Evolutionary conservation across 805 yeast species (phyloP), one percentile per base, ranked within the genome.

Genomic region (Metschnikowia lochheadii): DNA sequence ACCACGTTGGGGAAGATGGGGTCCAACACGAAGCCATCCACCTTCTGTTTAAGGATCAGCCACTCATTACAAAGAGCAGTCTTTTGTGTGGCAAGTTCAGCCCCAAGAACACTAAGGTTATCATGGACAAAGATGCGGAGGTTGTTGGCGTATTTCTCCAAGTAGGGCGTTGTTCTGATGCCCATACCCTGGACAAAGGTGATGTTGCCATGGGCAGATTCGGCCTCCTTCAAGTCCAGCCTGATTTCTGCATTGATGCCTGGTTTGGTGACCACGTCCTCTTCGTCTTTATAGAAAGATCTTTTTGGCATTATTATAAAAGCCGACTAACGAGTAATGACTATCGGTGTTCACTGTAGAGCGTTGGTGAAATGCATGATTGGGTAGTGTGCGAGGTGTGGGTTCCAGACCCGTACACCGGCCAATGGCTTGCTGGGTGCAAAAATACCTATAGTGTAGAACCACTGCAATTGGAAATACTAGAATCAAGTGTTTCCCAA

Each of bases 1-100:
- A 82, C 74, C 38, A 77, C 62, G 40, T 72, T 70, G 17, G 88
- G 88, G 50, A 84, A 71, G 3, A 81, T 66, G 6, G 83, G 82
- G 55, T 81, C 86, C 47, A 65, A 70, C 17, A 81, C 70, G 31
- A 73, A 48, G 6, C 67, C 54, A 21, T 68, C 54, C 45, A 74
- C 65, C 43, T 63, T 64, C n/a, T 51, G 49, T 33, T 63, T 57
- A 3, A 78, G 49, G 18, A 59, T 58, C 21, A 59, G 50, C 37
- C 65, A 51, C 57, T 81, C 84, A 53, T 80, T 78, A 21, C 55
- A 50, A n/a, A 70, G 53, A 1, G 83, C 81, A 6, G 81, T 68
- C 39, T 65, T 69, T 52, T 75, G 78, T 13, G 80, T 79, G 7
- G 63, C 69, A 35, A 70, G 57, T 60, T 80, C 84, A 21, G 81